Conservation (phyloP, 768 basidiomycete genomes). For the Asterophora lycoperdoides region DNA sequence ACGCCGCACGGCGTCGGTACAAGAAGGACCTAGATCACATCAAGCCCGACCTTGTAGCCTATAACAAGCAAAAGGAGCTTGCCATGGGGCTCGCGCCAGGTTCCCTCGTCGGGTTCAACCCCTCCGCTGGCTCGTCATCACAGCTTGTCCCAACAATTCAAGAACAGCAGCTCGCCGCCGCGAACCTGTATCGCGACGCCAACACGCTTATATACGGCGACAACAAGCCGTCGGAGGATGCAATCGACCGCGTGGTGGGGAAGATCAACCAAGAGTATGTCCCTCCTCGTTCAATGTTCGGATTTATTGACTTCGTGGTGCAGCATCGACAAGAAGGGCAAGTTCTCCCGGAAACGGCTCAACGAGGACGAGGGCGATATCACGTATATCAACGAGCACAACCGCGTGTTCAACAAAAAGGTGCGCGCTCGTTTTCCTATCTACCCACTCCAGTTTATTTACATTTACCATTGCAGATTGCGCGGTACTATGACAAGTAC, state of each 20-base stretch:
- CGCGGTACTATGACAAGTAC: conserved; percentile 95
- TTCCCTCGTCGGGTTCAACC: conserved; percentile 59
- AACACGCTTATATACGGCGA: conserved; percentile 93
- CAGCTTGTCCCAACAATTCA: conserved; percentile 52
- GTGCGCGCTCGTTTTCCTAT: conserved; percentile 37
- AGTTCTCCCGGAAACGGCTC: conserved; percentile 81
- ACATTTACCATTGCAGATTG: conserved; percentile 51
- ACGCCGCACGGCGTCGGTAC: conserved; percentile 84
- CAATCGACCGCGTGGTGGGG: conserved; percentile 84
- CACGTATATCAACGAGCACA: conserved; percentile 98
- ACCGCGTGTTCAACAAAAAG: conserved; percentile 98
- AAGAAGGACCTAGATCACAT: conserved; percentile 88
- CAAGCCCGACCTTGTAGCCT: conserved; percentile 82
- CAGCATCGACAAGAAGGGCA: conserved; percentile 86
- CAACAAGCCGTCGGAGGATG: conserved; percentile 92
- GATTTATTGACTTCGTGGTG: conserved; percentile 6
- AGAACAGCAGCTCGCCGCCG: conserved; percentile 66
- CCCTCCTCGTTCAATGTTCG: not conserved
- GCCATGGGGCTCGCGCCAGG: conserved; percentile 73
- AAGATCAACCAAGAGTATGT: conserved; percentile 94
- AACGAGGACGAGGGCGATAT: conserved; percentile 96
- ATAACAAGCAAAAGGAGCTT: conserved; percentile 86
- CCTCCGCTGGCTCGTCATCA: conserved; percentile 40
- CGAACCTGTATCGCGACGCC: conserved; percentile 88
- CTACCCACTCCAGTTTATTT: not conserved